phyloP scores from a whole-genome alignment of 1,284 basidiomycete genomes.

The Ustilago loliicola region DNA sequence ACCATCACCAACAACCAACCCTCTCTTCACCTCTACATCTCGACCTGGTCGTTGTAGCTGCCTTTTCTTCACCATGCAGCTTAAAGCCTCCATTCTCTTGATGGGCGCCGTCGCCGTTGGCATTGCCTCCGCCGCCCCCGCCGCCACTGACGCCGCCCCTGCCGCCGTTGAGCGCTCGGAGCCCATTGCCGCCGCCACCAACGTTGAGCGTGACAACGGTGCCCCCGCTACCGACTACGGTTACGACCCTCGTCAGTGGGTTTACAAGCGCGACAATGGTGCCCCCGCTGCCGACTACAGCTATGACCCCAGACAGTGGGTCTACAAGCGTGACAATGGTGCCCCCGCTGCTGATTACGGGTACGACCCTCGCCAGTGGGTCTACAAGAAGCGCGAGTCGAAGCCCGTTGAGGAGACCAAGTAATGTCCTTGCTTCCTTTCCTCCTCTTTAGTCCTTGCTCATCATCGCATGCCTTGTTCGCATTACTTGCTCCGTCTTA shows the following conservation, averaged over 20 bases:
- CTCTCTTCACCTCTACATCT: conserved; percentile 3
- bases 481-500: conserved; percentile 9
- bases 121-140: conserved; percentile 39
- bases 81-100: conserved; percentile 39
- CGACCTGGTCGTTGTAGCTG: conserved; percentile 15
- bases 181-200: conserved; percentile 14
- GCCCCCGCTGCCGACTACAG: conserved; percentile 29
- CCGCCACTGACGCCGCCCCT: conserved; percentile 15
- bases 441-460: background rate
- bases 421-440: background rate
- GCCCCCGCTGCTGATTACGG: conserved; percentile 23
- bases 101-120: conserved; percentile 40
- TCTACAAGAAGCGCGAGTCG: conserved; percentile 12
- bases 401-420: conserved; percentile 9
- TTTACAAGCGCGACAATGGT: conserved; percentile 28
- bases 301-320: conserved; percentile 17
- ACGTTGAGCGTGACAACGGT: conserved; percentile 30
- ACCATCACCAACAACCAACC: background rate
- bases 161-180: conserved; percentile 38
- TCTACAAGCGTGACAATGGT: conserved; percentile 26
- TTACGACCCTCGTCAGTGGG: conserved; percentile 20
- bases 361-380: conserved; percentile 18
- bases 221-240: conserved; percentile 29
- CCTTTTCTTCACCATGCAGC: conserved; percentile 30
- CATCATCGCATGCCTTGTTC: background rate